Evolutionary conservation across 2,329 filamentous ascomycete species (phyloP).

Genomic region (Colletotrichum theobromicola): DNA sequence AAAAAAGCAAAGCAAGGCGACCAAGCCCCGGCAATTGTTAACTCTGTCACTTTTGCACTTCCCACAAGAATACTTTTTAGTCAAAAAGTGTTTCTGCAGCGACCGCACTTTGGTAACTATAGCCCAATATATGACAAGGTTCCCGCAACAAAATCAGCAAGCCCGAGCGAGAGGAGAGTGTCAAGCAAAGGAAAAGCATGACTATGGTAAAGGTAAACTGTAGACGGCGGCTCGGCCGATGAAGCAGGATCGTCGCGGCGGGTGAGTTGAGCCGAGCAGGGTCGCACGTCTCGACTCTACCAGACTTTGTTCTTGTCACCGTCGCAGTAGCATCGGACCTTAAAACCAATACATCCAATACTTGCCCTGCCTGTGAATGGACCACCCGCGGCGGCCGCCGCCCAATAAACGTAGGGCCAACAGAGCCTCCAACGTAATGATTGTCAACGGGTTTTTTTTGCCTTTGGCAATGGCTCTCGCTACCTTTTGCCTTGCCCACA

Average conservation of each 20-base stretch:
- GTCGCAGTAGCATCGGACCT: neutral
- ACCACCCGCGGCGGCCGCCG: too few relatives aligned
- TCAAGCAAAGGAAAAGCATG: neutral
- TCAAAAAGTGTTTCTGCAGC: neutral
- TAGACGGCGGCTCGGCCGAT: neutral
- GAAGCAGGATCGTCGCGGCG: neutral
- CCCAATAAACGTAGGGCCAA: neutral
- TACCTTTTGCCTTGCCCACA: neutral
- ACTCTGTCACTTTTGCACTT: neutral
- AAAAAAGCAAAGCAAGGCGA: neutral
- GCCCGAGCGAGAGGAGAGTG: neutral
- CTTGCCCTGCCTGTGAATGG: too few relatives aligned
- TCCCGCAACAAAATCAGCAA: neutral
- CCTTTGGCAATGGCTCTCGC: neutral
- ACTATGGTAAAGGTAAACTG: neutral
- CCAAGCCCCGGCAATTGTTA: neutral
- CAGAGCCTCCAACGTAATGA: neutral
- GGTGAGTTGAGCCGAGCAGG: neutral
- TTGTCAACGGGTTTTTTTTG: neutral
- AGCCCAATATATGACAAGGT: neutral
- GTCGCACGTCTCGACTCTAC: neutral
- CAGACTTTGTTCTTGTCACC: neutral
- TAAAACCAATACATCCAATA: too few relatives aligned
- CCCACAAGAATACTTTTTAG: too few relatives aligned
- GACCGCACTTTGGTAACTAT: neutral